These are phyloP conservation scores for Neocallimastix lanati DNA, from an alignment of 192 early-diverging fungal genomes.

Conservation along the genomic window DNA sequence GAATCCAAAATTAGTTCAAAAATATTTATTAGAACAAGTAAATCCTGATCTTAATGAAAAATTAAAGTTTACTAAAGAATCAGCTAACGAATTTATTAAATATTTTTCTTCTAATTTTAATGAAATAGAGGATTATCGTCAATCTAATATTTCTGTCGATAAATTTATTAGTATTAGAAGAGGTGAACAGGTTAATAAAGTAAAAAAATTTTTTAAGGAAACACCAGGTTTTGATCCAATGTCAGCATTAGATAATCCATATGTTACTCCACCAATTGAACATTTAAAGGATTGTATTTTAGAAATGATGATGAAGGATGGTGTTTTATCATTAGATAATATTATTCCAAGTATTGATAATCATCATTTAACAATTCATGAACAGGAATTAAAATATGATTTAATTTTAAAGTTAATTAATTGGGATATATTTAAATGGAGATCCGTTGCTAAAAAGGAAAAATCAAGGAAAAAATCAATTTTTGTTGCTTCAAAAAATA, in stretches of 20 bases:
- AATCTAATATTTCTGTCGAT: neutral
- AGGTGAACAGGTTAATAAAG: neutral
- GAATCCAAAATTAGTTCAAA: neutral
- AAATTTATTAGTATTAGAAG: neutral
- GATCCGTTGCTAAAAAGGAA: neutral
- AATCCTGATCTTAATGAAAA: neutral
- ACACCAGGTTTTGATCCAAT: neutral
- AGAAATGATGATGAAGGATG: neutral
- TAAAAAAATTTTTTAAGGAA: neutral
- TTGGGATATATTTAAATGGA: neutral
- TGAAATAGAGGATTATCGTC: neutral
- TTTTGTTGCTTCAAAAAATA: neutral
- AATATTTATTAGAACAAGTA: neutral
- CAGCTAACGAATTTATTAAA: neutral
- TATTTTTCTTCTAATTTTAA: neutral
- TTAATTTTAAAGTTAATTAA: neutral
- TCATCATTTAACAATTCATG: neutral
- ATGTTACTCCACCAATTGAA: neutral
- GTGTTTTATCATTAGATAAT: neutral
- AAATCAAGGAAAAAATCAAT: neutral
- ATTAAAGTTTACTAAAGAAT: neutral
- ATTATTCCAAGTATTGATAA: neutral
- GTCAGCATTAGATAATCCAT: neutral
- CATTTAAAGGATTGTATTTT: neutral
- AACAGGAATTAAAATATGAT: neutral